Evolutionary conservation across 805 yeast genomes (phyloP), one percentile per base, ranked within the genome.

Genomic region (Lipomyces starkeyi): DNA sequence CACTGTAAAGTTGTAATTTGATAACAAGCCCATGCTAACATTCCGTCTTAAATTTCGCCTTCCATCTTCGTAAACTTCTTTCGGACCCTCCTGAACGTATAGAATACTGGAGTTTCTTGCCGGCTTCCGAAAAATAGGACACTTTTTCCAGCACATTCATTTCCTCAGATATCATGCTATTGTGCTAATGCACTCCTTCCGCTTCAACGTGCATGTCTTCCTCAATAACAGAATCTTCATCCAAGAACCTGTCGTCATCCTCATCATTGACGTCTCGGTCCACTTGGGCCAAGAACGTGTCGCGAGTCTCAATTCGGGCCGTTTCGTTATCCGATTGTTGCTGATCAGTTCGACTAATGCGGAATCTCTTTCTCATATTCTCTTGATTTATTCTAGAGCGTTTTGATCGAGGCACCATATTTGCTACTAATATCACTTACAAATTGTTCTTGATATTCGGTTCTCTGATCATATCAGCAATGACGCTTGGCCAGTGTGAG

Each of bases 41-140:
- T 40, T 40, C 47, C 47, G 20, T 40, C 47, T 40, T 40, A 40
- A 40, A 40, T 40, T 40, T 40, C 20, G 47, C 47, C 20, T 40
- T 40, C 20, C 47, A 40, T 40, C 47, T 17, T 40, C 47, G 47
- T 40, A 40, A 40, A 40, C 47, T 40, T 17, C 20, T 14, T 40
- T 40, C n/a, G 47, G 47, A 40, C 1, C 47, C 47, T 40, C 47
- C 47, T 14, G 47, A 5, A 40, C 47, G 47, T 3, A 6, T 40
- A 20, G 20, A 40, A 40, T 40, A 40, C 20, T 40, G 17, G n/a
- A 40, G 20, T 7, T 40, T 40, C 47, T 40, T 40, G 20, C 17
- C 47, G 47, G 47, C 47, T 40, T 40, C 47, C 47, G 47, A 40
- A 40, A 40, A 40, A 40, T 40, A 40, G 47, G 47, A 40, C 47